Evolutionary conservation across 106 monocot species (phyloP), one percentile per base, ranked within the genome.

Genomic region (Allium cepa): DNA sequence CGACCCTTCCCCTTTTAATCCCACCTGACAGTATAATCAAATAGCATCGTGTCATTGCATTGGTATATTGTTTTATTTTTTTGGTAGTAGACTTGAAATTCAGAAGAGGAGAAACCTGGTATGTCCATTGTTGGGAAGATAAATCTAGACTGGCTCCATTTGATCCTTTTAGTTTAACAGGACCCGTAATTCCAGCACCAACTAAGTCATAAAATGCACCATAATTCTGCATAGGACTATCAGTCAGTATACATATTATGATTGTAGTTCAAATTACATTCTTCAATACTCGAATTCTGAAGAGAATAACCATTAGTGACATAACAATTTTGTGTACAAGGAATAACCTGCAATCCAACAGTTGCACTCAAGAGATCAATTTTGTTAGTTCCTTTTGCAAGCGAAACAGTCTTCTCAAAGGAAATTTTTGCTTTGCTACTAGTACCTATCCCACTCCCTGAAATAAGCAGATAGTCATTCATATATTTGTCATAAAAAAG

Each of bases 361-460:
- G 93, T 93, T 70, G 81, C 87, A 78, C 99, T 99, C 50, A 99
- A 76, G 72, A 99, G 83, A 79, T 99, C 99, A 27, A 99, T 87
- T 49, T 70, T 87, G 67, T 99, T 99, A 48, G 73, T 99, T 72
- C 99, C 99, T n/a, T 28, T 15, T 69, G 56, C 36, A 10, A 69
- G 68, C 68, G 8, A 36, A 45, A 69, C 53, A 14, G 56, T 74
- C 46, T 77, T 72, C 28, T 85, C 79, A 60, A 87, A 64, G 49
- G 72, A 73, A 71, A 93, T 58, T 62, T 82, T 77, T 58, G 73
- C 16, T 16, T 69, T 69, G 26, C 14, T 56, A 45, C 68, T 56
- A 36, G 18, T 93, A 12, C 97, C 97, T 58, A 71, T 75, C 12
- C 71, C 82, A 63, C 88, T 79, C 16, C 88, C 96, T 96, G 78